A percentile compares a stretch with the other conserved stretches of the same genome.
Evolutionary conservation across 1,284 basidiomycete genomes (phyloP).

Genomic region (Veloboletus limbatus): DNA sequence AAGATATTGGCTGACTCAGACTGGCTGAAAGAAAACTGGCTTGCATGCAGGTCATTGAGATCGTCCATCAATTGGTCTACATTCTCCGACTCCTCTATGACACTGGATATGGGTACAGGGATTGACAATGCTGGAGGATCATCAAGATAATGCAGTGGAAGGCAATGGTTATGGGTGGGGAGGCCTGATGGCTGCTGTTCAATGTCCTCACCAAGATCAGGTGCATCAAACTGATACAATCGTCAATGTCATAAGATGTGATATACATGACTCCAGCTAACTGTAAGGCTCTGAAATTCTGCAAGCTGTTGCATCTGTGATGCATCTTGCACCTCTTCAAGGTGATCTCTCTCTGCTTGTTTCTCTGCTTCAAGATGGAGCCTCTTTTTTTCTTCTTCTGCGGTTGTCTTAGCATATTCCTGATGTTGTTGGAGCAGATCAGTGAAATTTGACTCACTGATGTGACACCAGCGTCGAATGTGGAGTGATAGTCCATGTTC

Average conservation of each 20-base stretch:
- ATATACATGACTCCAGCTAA: not conserved
- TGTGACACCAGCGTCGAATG: not conserved
- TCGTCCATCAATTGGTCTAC: no score
- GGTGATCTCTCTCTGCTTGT: not conserved
- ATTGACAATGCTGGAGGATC: conserved; percentile 1
- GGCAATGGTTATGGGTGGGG: not conserved
- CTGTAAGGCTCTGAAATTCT: not conserved
- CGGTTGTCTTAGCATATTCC: not conserved
- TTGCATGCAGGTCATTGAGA: no score
- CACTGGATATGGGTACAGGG: no score
- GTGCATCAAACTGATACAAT: not conserved
- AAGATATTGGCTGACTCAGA: no score
- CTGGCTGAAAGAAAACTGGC: no score
- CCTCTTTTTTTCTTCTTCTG: not conserved
- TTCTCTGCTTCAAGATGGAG: not conserved
- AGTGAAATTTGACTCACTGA: not conserved
- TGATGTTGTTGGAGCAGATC: not conserved
- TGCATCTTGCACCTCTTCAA: not conserved
- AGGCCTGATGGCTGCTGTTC: not conserved
- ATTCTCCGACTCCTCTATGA: no score
- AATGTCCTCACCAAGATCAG: not conserved
- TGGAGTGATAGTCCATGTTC: not conserved
- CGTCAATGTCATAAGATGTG: no score
- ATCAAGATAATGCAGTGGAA: not conserved
- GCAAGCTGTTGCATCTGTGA: not conserved